Evolutionary conservation across 108 stramenopile species (phyloP).

Genomic region (Seminavis robusta): DNA sequence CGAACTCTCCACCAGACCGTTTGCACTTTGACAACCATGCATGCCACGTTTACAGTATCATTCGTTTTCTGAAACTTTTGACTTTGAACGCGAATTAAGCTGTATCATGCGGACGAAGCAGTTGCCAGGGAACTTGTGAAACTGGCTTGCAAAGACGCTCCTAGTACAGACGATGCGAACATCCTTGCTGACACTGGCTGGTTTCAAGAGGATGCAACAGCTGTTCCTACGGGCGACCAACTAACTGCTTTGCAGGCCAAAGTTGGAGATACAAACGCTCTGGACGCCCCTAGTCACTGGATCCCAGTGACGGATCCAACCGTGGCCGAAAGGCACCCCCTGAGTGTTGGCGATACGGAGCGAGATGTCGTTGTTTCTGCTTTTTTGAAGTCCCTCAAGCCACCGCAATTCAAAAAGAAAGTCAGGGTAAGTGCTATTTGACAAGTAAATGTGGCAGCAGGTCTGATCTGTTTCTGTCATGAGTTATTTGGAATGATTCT

Average conservation of each 20-base stretch:
- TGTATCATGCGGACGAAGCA: conserved; percentile 4
- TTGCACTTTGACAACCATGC: background rate
- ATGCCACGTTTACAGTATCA: too few relatives aligned
- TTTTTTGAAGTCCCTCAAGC: conserved; percentile 1
- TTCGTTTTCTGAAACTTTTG: background rate
- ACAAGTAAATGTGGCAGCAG: too few relatives aligned
- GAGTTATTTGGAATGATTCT: too few relatives aligned
- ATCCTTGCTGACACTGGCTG: conserved; percentile 12
- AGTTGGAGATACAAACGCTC: background rate
- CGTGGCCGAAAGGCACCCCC: background rate
- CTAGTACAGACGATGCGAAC: background rate
- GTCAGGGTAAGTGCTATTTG: too few relatives aligned
- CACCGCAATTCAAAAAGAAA: too few relatives aligned
- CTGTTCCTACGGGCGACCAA: conserved; percentile 8
- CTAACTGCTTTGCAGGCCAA: conserved; percentile 8
- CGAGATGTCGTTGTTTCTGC: background rate
- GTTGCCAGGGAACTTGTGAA: conserved; percentile 5
- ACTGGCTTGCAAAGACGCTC: background rate
- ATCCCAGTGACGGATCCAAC: conserved; percentile 3
- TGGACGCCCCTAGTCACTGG: conserved; percentile 8
- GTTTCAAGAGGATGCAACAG: conserved; percentile 7
- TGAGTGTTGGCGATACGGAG: background rate
- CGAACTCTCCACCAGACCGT: background rate
- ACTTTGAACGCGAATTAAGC: background rate
- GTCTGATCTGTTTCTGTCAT: too few relatives aligned